These are phyloP conservation scores for Selenicereus undatus DNA, from an alignment of 148 eudicot genomes.

Conservation along the genomic window DNA sequence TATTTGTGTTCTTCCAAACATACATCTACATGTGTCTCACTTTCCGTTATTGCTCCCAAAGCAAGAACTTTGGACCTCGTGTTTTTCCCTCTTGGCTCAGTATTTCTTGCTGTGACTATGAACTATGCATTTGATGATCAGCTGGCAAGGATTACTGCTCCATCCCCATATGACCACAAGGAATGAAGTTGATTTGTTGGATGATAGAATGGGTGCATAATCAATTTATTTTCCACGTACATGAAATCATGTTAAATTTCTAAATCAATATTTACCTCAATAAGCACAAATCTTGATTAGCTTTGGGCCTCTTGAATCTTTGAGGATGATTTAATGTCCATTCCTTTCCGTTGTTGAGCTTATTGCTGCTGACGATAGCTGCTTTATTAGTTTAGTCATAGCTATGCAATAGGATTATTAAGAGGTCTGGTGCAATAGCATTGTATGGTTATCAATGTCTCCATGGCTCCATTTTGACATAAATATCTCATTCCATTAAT, in stretches of 20 bases:
- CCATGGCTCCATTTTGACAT: not conserved
- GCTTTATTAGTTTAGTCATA: not conserved
- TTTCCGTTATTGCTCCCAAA: not conserved
- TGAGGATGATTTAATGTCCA: too few relatives aligned
- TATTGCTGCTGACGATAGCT: not conserved
- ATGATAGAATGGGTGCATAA: not conserved
- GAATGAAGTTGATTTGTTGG: not conserved
- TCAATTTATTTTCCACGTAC: not conserved
- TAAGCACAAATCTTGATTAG: too few relatives aligned
- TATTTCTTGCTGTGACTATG: not conserved
- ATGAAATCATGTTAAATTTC: too few relatives aligned
- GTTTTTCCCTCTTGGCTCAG: constrained; percentile 3
- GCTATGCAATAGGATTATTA: not conserved
- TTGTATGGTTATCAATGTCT: not conserved
- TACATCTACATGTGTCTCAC: not conserved
- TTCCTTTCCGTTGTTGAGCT: not conserved
- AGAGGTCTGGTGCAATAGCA: not conserved
- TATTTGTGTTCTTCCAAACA: not conserved
- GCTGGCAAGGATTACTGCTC: not conserved
- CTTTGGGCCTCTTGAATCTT: too few relatives aligned
- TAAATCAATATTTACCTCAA: too few relatives aligned
- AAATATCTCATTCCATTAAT: not conserved
- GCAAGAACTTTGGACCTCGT: not conserved
- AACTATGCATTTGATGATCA: not conserved
- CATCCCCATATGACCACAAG: not conserved